Percentiles rank a stretch among this genome's conserved stretches.
Evolutionary conservation across 768 basidiomycete species (phyloP).

Genomic region (Amanita subjunquillea): DNA sequence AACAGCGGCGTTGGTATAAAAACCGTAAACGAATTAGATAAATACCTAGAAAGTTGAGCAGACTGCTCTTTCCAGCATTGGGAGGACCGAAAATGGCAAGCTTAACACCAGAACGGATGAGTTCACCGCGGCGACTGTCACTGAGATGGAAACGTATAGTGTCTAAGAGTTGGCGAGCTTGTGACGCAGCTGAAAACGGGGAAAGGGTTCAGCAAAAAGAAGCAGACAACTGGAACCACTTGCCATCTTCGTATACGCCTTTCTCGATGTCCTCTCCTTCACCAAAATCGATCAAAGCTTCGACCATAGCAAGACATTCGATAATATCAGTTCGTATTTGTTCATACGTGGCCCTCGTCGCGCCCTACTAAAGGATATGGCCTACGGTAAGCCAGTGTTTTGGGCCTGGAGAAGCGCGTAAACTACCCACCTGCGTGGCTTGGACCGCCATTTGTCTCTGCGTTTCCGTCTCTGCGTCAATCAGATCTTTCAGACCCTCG

Average conservation of each 20-base stretch:
- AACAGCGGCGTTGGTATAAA: not conserved
- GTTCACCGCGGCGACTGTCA: constrained; percentile 73
- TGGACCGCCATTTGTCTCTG: constrained; percentile 68
- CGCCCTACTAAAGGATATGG: constrained; percentile 37
- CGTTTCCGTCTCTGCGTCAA: constrained; percentile 80
- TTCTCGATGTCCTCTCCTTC: constrained; percentile 87
- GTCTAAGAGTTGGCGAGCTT: constrained; percentile 36
- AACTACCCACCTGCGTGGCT: constrained; percentile 50
- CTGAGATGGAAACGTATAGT: constrained; percentile 47
- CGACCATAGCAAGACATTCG: constrained; percentile 64
- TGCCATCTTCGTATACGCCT: constrained; percentile 67
- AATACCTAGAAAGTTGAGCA: constrained; percentile 76
- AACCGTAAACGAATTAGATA: constrained; percentile 7
- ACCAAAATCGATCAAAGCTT: constrained; percentile 90
- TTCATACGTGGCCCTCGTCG: constrained; percentile 48
- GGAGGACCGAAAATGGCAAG: constrained; percentile 89
- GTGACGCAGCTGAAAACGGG: constrained; percentile 35
- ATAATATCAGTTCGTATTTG: constrained; percentile 57
- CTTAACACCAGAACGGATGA: constrained; percentile 72
- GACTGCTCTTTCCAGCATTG: constrained; percentile 88
- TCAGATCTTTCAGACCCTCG: constrained; percentile 78
- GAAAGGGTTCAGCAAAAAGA: not conserved
- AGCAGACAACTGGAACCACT: constrained; percentile 3
- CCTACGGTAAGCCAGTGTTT: not conserved
- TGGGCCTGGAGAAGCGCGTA: not conserved